phyloP scores from a whole-genome alignment of 2,329 filamentous ascomycete genomes.

The Neonectria faginata region DNA sequence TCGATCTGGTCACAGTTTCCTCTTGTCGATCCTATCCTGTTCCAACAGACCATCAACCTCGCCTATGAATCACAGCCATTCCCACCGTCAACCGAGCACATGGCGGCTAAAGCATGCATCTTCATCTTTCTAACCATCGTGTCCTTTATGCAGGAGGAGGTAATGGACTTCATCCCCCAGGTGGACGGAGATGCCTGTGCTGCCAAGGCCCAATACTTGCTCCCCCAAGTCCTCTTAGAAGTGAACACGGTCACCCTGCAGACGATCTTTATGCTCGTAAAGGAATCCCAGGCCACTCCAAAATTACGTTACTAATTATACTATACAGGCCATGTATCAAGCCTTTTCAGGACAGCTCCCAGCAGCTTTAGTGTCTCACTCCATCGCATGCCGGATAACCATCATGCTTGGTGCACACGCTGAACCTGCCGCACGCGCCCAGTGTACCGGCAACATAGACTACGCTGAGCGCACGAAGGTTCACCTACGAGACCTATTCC shows the following conservation, averaged over 20 bases:
- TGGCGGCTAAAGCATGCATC: conserved; percentile 58
- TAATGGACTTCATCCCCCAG: conserved; percentile 23
- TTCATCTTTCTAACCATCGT: conserved; percentile 59
- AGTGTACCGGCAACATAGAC: conserved; percentile 14
- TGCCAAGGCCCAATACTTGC: conserved; percentile 53
- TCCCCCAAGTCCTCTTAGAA: conserved; percentile 56
- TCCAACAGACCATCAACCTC: conserved; percentile 54
- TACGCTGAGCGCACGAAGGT: conserved; percentile 41
- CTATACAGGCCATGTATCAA: conserved; percentile 51
- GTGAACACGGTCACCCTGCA: conserved; percentile 57
- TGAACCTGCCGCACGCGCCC: conserved; percentile 6
- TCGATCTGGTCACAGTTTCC: conserved; percentile 55
- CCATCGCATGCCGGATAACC: conserved; percentile 58
- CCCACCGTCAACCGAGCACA: conserved; percentile 37
- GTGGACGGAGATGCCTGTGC: conserved; percentile 55
- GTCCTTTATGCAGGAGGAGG: conserved; percentile 25
- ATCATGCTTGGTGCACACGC: conserved; percentile 61
- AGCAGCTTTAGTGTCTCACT: conserved; percentile 55
- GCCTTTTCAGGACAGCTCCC: conserved; percentile 58
- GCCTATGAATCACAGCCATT: conserved; percentile 53
- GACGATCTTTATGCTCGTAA: conserved; percentile 59
- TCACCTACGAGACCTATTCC: conserved; percentile 59
- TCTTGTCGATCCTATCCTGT: conserved; percentile 57
- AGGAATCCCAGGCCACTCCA: not conserved
- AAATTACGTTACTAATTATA: too few relatives aligned